Base-by-base conservation (phyloP, 345 rosid genomes). In the Corymbia maculata region DNA sequence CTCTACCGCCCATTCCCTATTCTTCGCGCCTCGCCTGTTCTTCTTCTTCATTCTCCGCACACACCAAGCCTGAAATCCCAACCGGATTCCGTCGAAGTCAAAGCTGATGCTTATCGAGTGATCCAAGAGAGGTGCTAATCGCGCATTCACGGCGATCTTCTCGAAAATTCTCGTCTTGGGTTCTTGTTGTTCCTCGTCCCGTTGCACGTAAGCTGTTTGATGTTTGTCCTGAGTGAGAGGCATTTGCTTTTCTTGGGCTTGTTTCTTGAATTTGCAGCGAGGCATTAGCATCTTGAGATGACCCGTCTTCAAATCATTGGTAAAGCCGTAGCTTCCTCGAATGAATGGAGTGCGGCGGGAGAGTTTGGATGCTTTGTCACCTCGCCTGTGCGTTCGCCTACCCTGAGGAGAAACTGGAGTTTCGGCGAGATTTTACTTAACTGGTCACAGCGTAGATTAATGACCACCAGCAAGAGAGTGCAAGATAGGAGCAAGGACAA, bases 61-160 rank as follows among this genome's bases (percentile, higher is more conserved):
- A 14, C n/a, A 0, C 42, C 5, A 0, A 19, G 30, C 5, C 17
- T 3, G 19, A n/a, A n/a, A 64, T 64, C 17, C 17, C 75, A 0
- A 64, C 42, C 75, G 1, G 61, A 26, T 55, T 55, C 61, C 22
- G 61, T 55, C 28, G 61, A 55, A 55, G 61, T 55, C 61, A 28
- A 7, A 64, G 14, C 9, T n/a, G 75, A 13, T 64, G 75, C 75
- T 14, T 42, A n/a, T 64, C 75, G 75, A 64, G 19, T 2, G 75
- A 64, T 6, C 75, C 42, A 0, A 64, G 36, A 12, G 10, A 7
- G 75, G 75, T 7, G 42, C 0, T n/a, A n/a, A n/a, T 64, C 36
- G 30, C 30, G 42, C 42, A 14, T 64, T n/a, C 36, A 64, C 75
- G 9, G 42, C 17, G 10, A 64, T 64, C 75, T 61, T 61, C 68